phyloP scores from a whole-genome alignment of 1,284 basidiomycete genomes.

The Moesziomyces parantarcticus region DNA sequence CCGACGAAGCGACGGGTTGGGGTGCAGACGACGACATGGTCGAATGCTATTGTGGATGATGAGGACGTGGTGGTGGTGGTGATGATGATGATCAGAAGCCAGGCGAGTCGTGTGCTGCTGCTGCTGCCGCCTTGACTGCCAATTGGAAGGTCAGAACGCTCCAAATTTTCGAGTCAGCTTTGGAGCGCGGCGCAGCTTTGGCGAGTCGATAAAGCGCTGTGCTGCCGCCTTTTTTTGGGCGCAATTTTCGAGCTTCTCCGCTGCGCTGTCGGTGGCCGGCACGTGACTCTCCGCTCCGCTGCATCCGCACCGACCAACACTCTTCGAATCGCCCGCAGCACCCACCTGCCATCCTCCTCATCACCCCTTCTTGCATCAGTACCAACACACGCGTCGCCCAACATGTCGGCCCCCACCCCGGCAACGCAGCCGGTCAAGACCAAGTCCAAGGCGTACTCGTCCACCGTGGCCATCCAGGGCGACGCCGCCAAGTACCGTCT shows the following conservation, averaged over 20 bases:
- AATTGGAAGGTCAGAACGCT: slow-evolving; percentile 13
- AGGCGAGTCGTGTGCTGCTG: neutral
- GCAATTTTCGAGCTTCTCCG: slow-evolving; percentile 1
- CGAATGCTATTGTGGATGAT: neutral
- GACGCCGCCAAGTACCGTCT: slow-evolving; percentile 88
- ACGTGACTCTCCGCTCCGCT: slow-evolving; percentile 17
- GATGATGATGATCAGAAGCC: neutral
- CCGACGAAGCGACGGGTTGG: slow-evolving; percentile 52
- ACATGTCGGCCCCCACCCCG: slow-evolving; percentile 39
- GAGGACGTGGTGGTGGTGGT: slow-evolving; percentile 2
- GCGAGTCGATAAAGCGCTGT: slow-evolving; percentile 1
- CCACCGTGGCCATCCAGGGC: slow-evolving; percentile 63
- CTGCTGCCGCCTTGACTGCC: neutral
- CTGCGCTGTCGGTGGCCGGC: slow-evolving; percentile 1
- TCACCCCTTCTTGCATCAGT: neutral
- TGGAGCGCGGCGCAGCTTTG: slow-evolving; percentile 4
- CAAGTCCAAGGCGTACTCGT: slow-evolving; percentile 64
- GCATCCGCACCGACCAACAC: slow-evolving; percentile 13
- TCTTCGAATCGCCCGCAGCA: neutral
- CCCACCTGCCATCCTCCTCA: neutral
- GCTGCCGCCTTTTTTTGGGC: slow-evolving; percentile 1
- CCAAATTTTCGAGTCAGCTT: slow-evolving; percentile 12
- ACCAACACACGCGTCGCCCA: neutral
- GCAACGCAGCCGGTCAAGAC: slow-evolving; percentile 53
- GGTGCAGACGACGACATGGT: slow-evolving; percentile 48